Conservation (phyloP, 225 moss, liverwort and hornwort genomes). For the Lunularia cruciata region DNA sequence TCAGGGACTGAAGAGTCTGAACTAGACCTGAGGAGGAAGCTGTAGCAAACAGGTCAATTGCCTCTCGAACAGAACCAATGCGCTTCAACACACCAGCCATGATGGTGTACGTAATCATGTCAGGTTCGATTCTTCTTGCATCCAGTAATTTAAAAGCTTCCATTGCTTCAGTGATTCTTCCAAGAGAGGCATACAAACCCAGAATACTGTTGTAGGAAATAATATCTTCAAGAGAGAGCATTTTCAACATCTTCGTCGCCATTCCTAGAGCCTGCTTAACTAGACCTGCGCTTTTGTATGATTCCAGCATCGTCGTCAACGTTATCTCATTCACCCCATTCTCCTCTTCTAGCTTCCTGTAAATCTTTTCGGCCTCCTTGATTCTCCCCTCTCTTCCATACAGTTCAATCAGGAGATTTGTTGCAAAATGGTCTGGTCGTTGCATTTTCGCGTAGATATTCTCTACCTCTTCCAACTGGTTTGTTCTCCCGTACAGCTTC, state of each 20-base stretch:
- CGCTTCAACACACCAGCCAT: conserved; percentile 69
- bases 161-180: conserved; percentile 68
- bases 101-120: conserved; percentile 68
- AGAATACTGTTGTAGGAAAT: conserved; percentile 78
- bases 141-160: conserved; percentile 58
- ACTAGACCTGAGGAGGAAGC: conserved; percentile 62
- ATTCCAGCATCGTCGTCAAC: conserved; percentile 67
- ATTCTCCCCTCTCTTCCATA: conserved; percentile 39
- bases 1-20: conserved; percentile 61
- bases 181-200: conserved; percentile 57
- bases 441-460: conserved; percentile 26
- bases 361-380: conserved; percentile 42
- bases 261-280: conserved; percentile 58
- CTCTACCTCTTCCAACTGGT: conserved; percentile 29
- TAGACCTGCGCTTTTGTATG: conserved; percentile 73
- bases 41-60: conserved; percentile 56
- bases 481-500: conserved; percentile 37
- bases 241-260: conserved; percentile 61
- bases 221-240: conserved; percentile 52
- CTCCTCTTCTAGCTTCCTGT: conserved; percentile 19
- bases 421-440: conserved; percentile 37
- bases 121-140: conserved; percentile 51
- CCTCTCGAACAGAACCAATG: conserved; percentile 60
- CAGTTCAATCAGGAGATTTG: conserved; percentile 35
- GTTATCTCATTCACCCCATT: conserved; percentile 61